These are phyloP conservation scores for Pseudocercospora ulei DNA, from an alignment of 2,329 filamentous ascomycete species.

Conservation along the genomic window DNA sequence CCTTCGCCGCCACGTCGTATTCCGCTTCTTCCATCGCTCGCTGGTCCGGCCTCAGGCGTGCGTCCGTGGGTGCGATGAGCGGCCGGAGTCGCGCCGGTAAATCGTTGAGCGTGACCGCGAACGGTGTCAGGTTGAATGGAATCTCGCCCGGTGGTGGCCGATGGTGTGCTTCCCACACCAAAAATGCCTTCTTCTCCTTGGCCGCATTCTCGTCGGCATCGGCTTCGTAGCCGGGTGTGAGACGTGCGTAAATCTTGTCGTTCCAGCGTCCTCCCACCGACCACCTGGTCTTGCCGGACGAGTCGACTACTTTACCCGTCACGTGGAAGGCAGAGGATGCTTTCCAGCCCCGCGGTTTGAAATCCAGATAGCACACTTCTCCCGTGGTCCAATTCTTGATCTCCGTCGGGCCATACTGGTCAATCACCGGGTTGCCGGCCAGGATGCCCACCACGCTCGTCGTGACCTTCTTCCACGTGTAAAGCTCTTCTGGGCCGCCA, in stretches of 20 bases:
- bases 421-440: slow-evolving; percentile 88
- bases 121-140: slow-evolving; percentile 94
- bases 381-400: slow-evolving; percentile 96
- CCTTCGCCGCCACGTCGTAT: slow-evolving; percentile 82
- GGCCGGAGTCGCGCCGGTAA: slow-evolving; percentile 70
- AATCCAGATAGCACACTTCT: slow-evolving; percentile 79
- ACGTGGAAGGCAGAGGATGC: slow-evolving; percentile 84
- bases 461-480: slow-evolving; percentile 98
- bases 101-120: slow-evolving; percentile 88
- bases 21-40: slow-evolving; percentile 97
- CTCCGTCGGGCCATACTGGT: slow-evolving; percentile 96
- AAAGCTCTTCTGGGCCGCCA: slow-evolving; percentile 62
- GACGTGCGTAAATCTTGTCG: slow-evolving; percentile 86
- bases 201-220: slow-evolving; percentile 47
- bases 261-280: slow-evolving; percentile 94
- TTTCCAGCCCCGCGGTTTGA: slow-evolving; percentile 94
- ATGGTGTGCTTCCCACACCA: slow-evolving; percentile 85
- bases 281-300: slow-evolving; percentile 69
- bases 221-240: slow-evolving; percentile 82
- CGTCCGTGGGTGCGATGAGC: slow-evolving; percentile 83
- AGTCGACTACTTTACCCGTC: slow-evolving; percentile 72
- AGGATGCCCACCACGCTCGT: slow-evolving; percentile 98
- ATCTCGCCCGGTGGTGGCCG: slow-evolving; percentile 59
- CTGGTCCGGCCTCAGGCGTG: slow-evolving; percentile 84
- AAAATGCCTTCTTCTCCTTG: slow-evolving; percentile 55